Evolutionary conservation across 108 stramenopile genomes (phyloP).

Genomic region (Epithemia pelagica): DNA sequence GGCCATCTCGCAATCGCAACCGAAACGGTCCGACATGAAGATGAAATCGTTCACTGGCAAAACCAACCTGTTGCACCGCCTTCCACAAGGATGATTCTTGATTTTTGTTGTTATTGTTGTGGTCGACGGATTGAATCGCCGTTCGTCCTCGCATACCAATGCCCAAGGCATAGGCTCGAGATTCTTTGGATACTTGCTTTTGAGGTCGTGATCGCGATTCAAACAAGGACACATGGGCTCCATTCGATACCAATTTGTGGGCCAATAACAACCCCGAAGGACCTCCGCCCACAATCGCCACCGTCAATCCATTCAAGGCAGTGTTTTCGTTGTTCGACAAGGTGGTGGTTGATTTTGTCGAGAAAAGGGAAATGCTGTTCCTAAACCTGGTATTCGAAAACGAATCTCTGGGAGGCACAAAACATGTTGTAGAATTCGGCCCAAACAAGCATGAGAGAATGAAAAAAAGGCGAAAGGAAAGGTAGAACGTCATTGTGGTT

Average conservation of each 20-base stretch:
- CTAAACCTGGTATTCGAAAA: too few relatives aligned
- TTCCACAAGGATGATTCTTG: conserved; percentile 53
- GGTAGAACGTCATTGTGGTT: too few relatives aligned
- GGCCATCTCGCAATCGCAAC: conserved; percentile 39
- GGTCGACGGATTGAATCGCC: conserved; percentile 50
- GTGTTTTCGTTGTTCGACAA: too few relatives aligned
- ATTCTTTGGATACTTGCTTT: background rate
- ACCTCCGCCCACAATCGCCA: conserved; percentile 40
- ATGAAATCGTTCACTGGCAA: conserved; percentile 58
- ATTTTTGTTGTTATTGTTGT: too few relatives aligned
- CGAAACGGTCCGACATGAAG: conserved; percentile 36
- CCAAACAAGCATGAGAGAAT: too few relatives aligned
- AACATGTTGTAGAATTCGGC: too few relatives aligned
- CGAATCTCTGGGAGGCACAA: too few relatives aligned
- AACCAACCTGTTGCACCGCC: conserved; percentile 41
- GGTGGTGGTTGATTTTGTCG: too few relatives aligned
- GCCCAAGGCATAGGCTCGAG: conserved; percentile 68
- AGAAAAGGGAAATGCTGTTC: too few relatives aligned
- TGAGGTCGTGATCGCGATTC: conserved; percentile 63
- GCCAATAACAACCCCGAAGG: conserved; percentile 66
- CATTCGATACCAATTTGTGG: conserved; percentile 35
- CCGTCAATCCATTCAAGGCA: conserved; percentile 3
- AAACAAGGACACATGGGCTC: conserved; percentile 35
- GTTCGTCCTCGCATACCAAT: conserved; percentile 55
- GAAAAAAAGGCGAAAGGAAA: too few relatives aligned